Conservation (phyloP, 2,329 filamentous ascomycete genomes). For the Cercospora berteroae region DNA sequence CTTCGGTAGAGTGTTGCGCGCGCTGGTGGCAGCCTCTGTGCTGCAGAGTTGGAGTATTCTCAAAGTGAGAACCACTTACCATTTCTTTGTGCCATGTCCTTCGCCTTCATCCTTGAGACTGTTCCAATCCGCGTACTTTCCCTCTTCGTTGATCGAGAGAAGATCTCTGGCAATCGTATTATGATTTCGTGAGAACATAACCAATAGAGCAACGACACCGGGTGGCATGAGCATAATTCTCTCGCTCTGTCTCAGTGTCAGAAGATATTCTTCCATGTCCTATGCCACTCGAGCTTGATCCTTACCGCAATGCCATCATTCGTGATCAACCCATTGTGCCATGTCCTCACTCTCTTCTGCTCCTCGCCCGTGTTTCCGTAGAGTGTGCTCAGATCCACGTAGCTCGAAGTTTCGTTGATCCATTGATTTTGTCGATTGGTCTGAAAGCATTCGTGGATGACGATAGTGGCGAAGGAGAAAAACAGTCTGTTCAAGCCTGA, state of each 20-base stretch:
- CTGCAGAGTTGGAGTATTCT: background rate
- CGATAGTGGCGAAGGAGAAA: conserved; percentile 50
- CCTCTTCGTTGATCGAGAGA: conserved; percentile 45
- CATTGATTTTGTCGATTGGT: conserved; percentile 42
- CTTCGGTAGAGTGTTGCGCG: background rate
- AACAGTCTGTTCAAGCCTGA: conserved; percentile 48
- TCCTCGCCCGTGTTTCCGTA: conserved; percentile 48
- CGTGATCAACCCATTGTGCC: conserved; percentile 44
- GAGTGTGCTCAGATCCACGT: conserved; percentile 49
- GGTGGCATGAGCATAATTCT: conserved; percentile 52
- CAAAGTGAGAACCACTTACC: conserved; percentile 33
- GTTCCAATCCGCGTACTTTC: conserved; percentile 46
- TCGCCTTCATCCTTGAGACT: conserved; percentile 37
- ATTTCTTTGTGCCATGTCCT: conserved; percentile 32
- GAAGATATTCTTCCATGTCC: background rate
- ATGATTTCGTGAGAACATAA: conserved; percentile 50
- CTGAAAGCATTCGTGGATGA: conserved; percentile 52
- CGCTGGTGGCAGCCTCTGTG: background rate
- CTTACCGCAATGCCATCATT: conserved; percentile 44
- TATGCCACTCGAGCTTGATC: too few relatives aligned
- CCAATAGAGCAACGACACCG: conserved; percentile 43
- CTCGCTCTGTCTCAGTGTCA: conserved; percentile 32
- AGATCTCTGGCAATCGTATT: conserved; percentile 45
- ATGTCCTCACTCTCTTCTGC: conserved; percentile 46
- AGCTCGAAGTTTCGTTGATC: conserved; percentile 50